phyloP scores from a whole-genome alignment of 2,329 filamentous ascomycete genomes.

The Calonectria multiphialidica region DNA sequence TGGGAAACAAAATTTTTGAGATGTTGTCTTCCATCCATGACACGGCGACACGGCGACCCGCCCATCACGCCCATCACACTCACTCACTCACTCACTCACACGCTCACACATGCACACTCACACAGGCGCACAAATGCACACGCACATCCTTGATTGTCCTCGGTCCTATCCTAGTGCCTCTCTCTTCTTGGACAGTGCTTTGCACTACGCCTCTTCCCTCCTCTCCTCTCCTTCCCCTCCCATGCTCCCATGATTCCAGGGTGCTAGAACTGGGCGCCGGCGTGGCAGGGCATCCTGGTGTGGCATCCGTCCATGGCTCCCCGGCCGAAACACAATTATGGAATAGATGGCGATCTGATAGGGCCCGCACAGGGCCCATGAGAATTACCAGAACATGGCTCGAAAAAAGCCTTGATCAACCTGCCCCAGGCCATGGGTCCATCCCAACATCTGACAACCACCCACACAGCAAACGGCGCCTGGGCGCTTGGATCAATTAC shows the following conservation, averaged over 20 bases:
- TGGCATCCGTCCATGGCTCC: conserved; percentile 21
- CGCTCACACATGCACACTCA: neutral
- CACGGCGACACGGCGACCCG: neutral
- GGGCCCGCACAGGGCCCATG: conserved; percentile 32
- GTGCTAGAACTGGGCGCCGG: conserved; percentile 7
- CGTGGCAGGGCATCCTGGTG: conserved; percentile 22
- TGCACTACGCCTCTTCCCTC: conserved; percentile 7
- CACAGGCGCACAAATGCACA: neutral
- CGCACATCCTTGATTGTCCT: neutral
- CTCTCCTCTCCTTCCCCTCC: neutral
- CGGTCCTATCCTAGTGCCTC: conserved; percentile 1
- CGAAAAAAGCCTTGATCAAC: conserved; percentile 29
- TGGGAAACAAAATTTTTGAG: conserved; percentile 3
- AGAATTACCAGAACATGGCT: conserved; percentile 24
- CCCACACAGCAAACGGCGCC: conserved; percentile 36
- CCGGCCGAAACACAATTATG: conserved; percentile 18
- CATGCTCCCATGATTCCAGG: conserved; percentile 7
- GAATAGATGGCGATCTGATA: conserved; percentile 41
- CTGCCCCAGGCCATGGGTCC: conserved; percentile 30
- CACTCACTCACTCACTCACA: no score
- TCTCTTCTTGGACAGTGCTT: neutral
- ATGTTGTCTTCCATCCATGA: conserved; percentile 1
- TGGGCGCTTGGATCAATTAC: conserved; percentile 39
- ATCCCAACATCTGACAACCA: conserved; percentile 39
- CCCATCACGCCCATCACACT: no score